Conservation (phyloP, 2,329 filamentous ascomycete species). For the Fusarium camptoceras region DNA sequence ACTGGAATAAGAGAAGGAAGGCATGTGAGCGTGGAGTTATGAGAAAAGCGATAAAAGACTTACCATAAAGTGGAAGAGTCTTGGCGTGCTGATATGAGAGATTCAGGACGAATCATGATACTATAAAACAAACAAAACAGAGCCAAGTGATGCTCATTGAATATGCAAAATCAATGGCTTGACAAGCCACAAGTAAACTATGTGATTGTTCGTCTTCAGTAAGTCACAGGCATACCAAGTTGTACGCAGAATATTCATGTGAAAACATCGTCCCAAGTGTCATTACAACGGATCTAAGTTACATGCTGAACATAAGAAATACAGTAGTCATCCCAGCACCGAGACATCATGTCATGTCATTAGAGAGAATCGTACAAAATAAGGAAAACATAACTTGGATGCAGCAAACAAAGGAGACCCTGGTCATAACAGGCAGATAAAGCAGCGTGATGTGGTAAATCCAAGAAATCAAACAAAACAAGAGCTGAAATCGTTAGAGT, state of each 20-base stretch:
- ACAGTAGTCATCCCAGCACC: slow-evolving; percentile 2
- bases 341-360: slow-evolving; percentile 23
- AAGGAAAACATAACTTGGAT: neutral
- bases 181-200: neutral
- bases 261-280: slow-evolving; percentile 16
- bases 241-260: neutral
- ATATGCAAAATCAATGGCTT: neutral
- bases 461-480: slow-evolving; percentile 13
- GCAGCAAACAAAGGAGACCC: slow-evolving; percentile 13
- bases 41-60: neutral
- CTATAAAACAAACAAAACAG: neutral
- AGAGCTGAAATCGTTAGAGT: slow-evolving; percentile 37
- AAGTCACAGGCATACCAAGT: neutral
- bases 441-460: neutral
- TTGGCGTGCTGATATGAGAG: neutral
- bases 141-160: neutral
- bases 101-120: neutral
- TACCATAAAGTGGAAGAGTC: neutral
- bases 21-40: neutral
- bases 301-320: slow-evolving; percentile 23
- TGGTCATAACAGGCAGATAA: slow-evolving; percentile 10
- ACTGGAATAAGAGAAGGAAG: neutral
- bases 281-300: slow-evolving; percentile 41
- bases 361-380: neutral
- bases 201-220: neutral